Evolutionary conservation across 2,329 filamentous ascomycete genomes (phyloP).

Genomic region (Ceratocystis cubensis): DNA sequence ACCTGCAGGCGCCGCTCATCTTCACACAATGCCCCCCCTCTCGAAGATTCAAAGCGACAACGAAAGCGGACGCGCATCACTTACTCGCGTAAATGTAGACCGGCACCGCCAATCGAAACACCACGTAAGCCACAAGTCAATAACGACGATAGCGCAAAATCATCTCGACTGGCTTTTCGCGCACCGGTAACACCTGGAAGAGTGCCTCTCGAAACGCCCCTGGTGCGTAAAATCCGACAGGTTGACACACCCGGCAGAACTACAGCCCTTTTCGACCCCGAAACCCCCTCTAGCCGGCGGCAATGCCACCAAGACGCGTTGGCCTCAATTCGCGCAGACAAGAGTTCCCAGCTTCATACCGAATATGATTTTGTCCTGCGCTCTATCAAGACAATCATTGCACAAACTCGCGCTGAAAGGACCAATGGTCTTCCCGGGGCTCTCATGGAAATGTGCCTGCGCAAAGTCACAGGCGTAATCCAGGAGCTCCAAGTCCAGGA

Average conservation of each 20-base stretch:
- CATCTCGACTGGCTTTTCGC: conserved; percentile 9
- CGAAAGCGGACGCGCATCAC: conserved; percentile 13
- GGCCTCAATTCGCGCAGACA: conserved; percentile 1
- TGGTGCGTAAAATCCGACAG: conserved; percentile 26
- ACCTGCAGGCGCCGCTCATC: neutral
- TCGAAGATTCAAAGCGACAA: neutral
- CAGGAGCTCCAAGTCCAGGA: conserved; percentile 7
- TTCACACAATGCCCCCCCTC: neutral
- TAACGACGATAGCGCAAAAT: neutral
- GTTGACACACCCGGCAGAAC: conserved; percentile 14
- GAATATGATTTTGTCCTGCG: conserved; percentile 19
- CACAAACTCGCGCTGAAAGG: conserved; percentile 5
- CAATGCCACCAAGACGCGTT: conserved; percentile 1
- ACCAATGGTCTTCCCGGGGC: conserved; percentile 24
- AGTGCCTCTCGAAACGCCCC: conserved; percentile 27
- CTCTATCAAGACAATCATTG: conserved; percentile 9
- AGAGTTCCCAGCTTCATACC: conserved; percentile 12
- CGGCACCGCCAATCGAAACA: neutral
- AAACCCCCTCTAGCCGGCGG: conserved; percentile 8
- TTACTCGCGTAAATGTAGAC: conserved; percentile 4
- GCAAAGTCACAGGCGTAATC: conserved; percentile 20
- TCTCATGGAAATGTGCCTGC: conserved; percentile 30
- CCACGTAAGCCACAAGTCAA: neutral
- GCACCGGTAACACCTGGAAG: conserved; percentile 20
- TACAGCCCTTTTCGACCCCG: neutral